phyloP scores from a whole-genome alignment of 225 moss, liverwort and hornwort genomes.

The Physcomitrium patens region DNA sequence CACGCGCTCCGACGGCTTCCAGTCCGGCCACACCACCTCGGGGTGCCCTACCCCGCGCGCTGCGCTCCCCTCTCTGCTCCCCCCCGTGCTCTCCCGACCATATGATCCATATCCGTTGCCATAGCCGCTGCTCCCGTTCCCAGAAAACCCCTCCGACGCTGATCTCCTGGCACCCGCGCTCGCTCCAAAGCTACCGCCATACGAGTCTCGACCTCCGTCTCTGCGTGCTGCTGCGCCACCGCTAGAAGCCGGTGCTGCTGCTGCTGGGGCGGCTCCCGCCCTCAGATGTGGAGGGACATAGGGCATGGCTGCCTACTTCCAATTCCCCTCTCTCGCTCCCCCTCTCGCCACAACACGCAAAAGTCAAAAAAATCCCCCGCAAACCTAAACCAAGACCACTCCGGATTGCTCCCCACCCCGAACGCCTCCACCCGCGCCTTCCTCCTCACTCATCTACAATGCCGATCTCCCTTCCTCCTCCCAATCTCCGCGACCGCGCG shows the following conservation, averaged over 20 bases:
- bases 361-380: too few relatives aligned
- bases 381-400: too few relatives aligned
- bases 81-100: constrained; percentile 21
- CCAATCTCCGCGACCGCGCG: not conserved
- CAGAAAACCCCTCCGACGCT: constrained; percentile 33
- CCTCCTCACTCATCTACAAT: constrained; percentile 39
- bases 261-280: constrained; percentile 89
- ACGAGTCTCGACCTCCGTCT: constrained; percentile 51
- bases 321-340: not conserved
- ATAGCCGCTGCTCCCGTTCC: constrained; percentile 71
- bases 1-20: constrained; percentile 98
- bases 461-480: not conserved
- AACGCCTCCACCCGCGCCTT: constrained; percentile 7
- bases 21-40: constrained; percentile 91
- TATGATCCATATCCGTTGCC: constrained; percentile 74
- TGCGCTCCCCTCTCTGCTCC: constrained; percentile 37
- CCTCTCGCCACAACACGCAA: too few relatives aligned
- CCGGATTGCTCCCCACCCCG: not conserved
- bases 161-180: constrained; percentile 50
- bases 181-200: constrained; percentile 75
- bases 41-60: constrained; percentile 73
- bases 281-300: constrained; percentile 99
- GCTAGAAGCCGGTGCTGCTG: constrained; percentile 33
- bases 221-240: constrained; percentile 35
- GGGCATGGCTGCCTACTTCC: constrained; percentile 83